Evolutionary conservation across 73 alveolate genomes (phyloP), one percentile per base, ranked within the genome.

Genomic region (Breviolum minutum): DNA sequence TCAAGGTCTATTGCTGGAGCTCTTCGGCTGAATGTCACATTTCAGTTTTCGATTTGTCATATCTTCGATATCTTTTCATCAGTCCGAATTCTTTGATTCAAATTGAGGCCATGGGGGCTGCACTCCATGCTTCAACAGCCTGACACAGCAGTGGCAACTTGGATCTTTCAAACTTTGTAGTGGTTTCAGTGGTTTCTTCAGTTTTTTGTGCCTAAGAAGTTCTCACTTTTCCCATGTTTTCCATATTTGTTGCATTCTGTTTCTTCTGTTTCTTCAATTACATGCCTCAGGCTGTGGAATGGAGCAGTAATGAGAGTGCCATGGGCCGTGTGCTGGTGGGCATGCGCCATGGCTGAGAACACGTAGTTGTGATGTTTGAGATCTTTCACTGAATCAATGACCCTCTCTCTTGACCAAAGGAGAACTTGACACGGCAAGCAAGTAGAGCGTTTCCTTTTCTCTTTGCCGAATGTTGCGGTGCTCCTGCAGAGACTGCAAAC

Each of bases 281-380:
- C 26, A 12, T 77, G 63, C 5, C 26, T 27, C 16, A 92, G 97
- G 97, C 90, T 22, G 97, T 92, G 63, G 97, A 92, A 6, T 92
- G 97, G 97, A 90, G 96, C 62, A 70, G 87, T 87, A 92, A 74
- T 40, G 80, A 13, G 40, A 92, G 97, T 32, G 90, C 89, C 22
- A 0, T 92, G 81, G 97, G 97, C 54, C 97, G 97, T 22, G 97
- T 92, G 80, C 97, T 92, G 68, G 97, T 63, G 24, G 89, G 97
- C 32, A 54, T 80, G 97, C 89, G 6, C 60, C 97, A 9, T 54
- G 88, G 48, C 88, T 70, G 27, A 26, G 54, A 40, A 40, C 54
- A 3, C 54, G 29, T 63, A 32, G 19, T 27, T 40, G 30, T 22
- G 77, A 14, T 17, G 77, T 22, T 17, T 68, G 24, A 68, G 54